Percentiles rank a stretch among this genome's conserved stretches.
phyloP scores from a whole-genome alignment of 306 rosid species.

The Quillaja saponaria region DNA sequence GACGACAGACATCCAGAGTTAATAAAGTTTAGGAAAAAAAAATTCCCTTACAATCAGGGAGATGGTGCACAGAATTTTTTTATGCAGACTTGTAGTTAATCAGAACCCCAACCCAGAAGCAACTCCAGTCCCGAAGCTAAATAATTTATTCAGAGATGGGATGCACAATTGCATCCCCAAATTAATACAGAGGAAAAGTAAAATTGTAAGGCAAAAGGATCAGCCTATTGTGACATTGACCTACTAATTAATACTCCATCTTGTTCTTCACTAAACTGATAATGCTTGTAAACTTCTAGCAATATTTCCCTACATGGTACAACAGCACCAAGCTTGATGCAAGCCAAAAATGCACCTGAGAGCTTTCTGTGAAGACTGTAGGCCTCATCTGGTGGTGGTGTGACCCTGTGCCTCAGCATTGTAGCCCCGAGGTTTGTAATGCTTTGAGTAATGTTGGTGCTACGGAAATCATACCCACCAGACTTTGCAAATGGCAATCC shows the following conservation, averaged over 20 bases:
- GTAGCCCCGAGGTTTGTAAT: conserved; percentile 84
- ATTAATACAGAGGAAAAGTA: neutral
- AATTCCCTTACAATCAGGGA: too few species aligned
- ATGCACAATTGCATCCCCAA: too few species aligned
- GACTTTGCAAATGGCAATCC: conserved; percentile 81
- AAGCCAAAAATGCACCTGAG: conserved; percentile 90
- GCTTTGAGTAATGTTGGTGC: conserved; percentile 69
- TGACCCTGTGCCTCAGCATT: conserved; percentile 88
- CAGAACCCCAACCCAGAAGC: too few species aligned
- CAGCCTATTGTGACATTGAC: conserved; percentile 31
- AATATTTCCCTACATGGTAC: conserved; percentile 86
- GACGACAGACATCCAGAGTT: too few species aligned
- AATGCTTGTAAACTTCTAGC: conserved; percentile 51
- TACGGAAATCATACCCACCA: conserved; percentile 67
- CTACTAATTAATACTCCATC: conserved; percentile 43
- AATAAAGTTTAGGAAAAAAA: too few species aligned
- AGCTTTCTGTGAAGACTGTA: conserved; percentile 96
- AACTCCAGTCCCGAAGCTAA: too few species aligned
- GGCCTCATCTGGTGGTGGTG: conserved; percentile 94
- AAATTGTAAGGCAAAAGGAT: conserved; percentile 14
- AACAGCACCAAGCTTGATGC: conserved; percentile 85
- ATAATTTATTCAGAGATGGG: too few species aligned
- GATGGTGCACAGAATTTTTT: too few species aligned
- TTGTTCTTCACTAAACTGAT: conserved; percentile 60
- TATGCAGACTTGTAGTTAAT: too few species aligned